Evolutionary conservation across 1,284 basidiomycete genomes (phyloP), one percentile per base, ranked within the genome.

Genomic region (Ustilago cynodontis): DNA sequence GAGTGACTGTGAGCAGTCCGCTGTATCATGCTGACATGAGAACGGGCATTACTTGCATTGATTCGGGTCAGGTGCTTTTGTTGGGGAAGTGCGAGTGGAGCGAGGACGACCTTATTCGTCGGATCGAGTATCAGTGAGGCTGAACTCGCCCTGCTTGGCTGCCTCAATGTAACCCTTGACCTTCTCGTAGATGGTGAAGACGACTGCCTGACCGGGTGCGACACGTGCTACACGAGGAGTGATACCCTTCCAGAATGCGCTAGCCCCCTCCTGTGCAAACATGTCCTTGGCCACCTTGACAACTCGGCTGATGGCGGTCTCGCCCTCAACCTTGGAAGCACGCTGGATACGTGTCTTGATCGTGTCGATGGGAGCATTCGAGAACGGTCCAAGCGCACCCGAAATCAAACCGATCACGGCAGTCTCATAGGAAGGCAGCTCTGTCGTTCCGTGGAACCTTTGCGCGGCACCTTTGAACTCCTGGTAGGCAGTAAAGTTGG

Each of bases 401-500:
- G 94, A 97, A 80, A 99, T 92, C 65, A 99, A 89, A 65, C 96
- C 96, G 69, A 99, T 94, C 39, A 93, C 72, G 90, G 96, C 94
- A 78, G 96, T 95, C 71, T 86, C 74, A 87, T 94, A 98, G 47
- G 93, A 94, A 1, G 96, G 97, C 60, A 99, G 89, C 49, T 85
- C 84, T 1, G 64, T 52, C 7, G 80, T 63, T 85, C 87, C 49
- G 86, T 99, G 96, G 79, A 90, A 88, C 65, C 87, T 87, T 70
- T 93, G 90, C 31, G 93, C 92, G 57, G 66, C 63, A 91, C 92
- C 93, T 89, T 98, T 98, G 81, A 98, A 89, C 86, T 98, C 94
- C 87, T 98, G 96, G 88, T 99, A 99, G 43, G 93, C 94, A 6
- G 96, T 99, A 84, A 99, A 99, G 87, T 99, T 99, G 64, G 94